phyloP scores from a whole-genome alignment of 345 rosid species.

The Cardamine resedifolia region DNA sequence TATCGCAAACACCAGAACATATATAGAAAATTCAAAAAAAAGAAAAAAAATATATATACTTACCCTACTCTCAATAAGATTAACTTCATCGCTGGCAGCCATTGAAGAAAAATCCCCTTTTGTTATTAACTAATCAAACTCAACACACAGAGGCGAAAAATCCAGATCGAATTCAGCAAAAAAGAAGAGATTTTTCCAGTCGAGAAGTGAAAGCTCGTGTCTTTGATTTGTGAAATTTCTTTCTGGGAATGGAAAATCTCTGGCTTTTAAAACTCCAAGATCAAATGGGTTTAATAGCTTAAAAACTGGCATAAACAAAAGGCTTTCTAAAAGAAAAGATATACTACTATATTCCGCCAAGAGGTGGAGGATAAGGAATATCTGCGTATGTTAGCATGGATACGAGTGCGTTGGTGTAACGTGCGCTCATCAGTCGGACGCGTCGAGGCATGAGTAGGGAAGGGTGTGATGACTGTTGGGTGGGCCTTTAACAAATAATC shows the following conservation, averaged over 20 bases:
- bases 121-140: not conserved
- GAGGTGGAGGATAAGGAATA: conserved; percentile 37
- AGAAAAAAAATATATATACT: not conserved
- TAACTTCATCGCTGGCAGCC: conserved; percentile 73
- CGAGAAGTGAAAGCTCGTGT: conserved; percentile 1
- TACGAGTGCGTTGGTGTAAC: not conserved
- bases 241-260: conserved; percentile 15
- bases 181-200: not conserved
- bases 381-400: conserved; percentile 26
- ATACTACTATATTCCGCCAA: conserved; percentile 25
- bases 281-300: conserved; percentile 30
- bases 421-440: conserved; percentile 15
- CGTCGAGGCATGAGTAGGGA: conserved; percentile 26
- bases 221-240: not conserved
- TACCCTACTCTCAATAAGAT: conserved; percentile 74
- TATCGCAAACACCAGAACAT: not conserved
- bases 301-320: conserved; percentile 1
- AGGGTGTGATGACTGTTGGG: conserved; percentile 22
- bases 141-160: conserved; percentile 23
- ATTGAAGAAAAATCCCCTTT: conserved; percentile 35
- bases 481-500: conserved; percentile 10
- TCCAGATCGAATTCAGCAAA: conserved; percentile 18
- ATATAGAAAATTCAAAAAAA: not conserved
- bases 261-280: not conserved
- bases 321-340: not conserved